Percentiles rank a stretch among this genome's conserved stretches.
These are phyloP conservation scores for Ceratobasidium sp. DNA, from an alignment of 1,284 basidiomycete species.

Conservation along the genomic window DNA sequence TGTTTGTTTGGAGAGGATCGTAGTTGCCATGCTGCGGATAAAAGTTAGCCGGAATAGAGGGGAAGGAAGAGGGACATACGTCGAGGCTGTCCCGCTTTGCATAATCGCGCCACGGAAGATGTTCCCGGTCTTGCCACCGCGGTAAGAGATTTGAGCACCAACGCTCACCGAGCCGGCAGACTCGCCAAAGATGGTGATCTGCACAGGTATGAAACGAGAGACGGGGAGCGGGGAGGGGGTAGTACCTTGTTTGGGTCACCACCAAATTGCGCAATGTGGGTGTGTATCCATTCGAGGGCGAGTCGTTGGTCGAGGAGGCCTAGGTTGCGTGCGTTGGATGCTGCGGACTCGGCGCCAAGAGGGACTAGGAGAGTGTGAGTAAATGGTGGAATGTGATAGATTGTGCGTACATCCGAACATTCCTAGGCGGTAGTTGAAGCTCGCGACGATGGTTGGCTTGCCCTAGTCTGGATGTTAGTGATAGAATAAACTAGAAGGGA, in stretches of 20 bases:
- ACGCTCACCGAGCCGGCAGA: conserved; percentile 52
- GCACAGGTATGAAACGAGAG: neutral
- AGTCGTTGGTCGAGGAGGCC: conserved; percentile 58
- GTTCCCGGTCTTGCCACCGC: conserved; percentile 43
- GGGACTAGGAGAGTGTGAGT: conserved; percentile 37
- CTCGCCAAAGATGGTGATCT: conserved; percentile 51
- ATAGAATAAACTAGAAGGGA: neutral
- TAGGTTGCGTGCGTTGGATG: conserved; percentile 54
- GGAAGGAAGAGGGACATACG: conserved; percentile 11
- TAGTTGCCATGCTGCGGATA: conserved; percentile 22
- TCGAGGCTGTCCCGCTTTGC: conserved; percentile 46
- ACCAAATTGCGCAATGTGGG: conserved; percentile 60
- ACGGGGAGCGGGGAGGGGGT: neutral
- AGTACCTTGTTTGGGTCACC: conserved; percentile 57
- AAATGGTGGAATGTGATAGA: conserved; percentile 20
- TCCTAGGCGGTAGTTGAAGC: conserved; percentile 60
- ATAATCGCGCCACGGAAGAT: conserved; percentile 48
- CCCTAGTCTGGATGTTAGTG: conserved; percentile 45
- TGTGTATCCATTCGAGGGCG: conserved; percentile 61
- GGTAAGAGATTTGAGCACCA: conserved; percentile 48
- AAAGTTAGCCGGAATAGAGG: neutral
- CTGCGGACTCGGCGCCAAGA: conserved; percentile 52
- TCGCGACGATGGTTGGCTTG: conserved; percentile 57
- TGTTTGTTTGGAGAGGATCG: conserved; percentile 24
- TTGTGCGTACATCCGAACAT: conserved; percentile 61